These are phyloP conservation scores for Meyerozyma smithsonii DNA, from an alignment of 1,139 yeast genomes.

Conservation along the genomic window DNA sequence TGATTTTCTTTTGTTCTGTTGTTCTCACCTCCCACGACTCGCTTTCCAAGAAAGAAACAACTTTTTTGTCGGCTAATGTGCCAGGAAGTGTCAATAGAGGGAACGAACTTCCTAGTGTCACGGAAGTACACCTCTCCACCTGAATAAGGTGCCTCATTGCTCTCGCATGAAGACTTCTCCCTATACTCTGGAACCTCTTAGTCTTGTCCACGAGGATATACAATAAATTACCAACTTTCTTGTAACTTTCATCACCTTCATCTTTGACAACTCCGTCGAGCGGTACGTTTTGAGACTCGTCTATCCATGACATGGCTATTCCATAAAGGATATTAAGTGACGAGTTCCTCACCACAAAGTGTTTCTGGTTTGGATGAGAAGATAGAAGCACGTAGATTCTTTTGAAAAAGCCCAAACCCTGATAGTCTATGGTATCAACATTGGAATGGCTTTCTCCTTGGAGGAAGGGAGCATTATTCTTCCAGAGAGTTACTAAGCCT, in stretches of 20 bases:
- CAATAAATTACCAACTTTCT: constrained; percentile 39
- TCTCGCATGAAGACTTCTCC: constrained; percentile 51
- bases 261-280: constrained; percentile 13
- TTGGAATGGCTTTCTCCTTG: constrained; percentile 8
- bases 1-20: constrained; percentile 24
- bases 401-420: constrained; percentile 26
- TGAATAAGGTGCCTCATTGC: constrained; percentile 49
- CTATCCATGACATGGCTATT: constrained; percentile 54
- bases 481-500: constrained; percentile 42
- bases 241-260: constrained; percentile 8
- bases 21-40: constrained; percentile 35
- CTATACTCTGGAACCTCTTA: constrained; percentile 54
- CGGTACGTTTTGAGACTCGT: constrained; percentile 18
- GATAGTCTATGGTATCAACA: constrained; percentile 18
- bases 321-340: constrained; percentile 56
- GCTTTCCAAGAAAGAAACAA: constrained; percentile 28
- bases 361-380: constrained; percentile 30
- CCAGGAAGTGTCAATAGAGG: constrained; percentile 48
- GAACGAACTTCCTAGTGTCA: constrained; percentile 48
- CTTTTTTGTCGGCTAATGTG: constrained; percentile 16
- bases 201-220: constrained; percentile 53
- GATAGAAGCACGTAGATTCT: constrained; percentile 29
- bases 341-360: constrained; percentile 59
- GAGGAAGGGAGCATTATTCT: constrained; percentile 22
- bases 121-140: constrained; percentile 37